These are phyloP conservation scores for Ruellia speciosa DNA, from an alignment of 305 asterid species.

Conservation along the genomic window DNA sequence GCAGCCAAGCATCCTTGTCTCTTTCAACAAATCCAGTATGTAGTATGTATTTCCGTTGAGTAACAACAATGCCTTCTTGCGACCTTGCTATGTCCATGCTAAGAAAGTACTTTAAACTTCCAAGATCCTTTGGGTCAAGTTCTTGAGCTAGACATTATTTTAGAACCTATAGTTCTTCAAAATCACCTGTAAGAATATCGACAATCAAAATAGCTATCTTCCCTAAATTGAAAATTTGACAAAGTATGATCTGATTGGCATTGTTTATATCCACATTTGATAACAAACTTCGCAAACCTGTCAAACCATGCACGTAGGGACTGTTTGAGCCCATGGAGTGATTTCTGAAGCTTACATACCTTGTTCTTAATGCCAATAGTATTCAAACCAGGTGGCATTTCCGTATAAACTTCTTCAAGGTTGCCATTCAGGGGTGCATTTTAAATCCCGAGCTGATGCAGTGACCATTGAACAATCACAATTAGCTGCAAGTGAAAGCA, in stretches of 20 bases:
- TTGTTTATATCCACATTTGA: not conserved
- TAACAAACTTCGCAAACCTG: not conserved
- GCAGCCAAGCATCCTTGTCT: not conserved
- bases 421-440: not conserved
- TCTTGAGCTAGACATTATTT: too few species aligned
- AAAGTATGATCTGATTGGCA: slow-evolving; percentile 8
- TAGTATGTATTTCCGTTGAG: not conserved
- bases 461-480: not conserved
- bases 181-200: not conserved
- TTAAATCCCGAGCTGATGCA: too few species aligned
- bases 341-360: not conserved
- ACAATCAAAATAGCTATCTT: not conserved
- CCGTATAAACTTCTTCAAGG: not conserved
- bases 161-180: too few species aligned
- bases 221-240: not conserved
- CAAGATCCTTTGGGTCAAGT: not conserved
- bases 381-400: not conserved
- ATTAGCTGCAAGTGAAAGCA: slow-evolving; percentile 1
- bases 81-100: not conserved
- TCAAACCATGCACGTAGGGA: slow-evolving; percentile 1
- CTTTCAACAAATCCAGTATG: not conserved
- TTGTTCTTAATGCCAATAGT: not conserved
- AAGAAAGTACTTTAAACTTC: not conserved
- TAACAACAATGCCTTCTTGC: not conserved
- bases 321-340: slow-evolving; percentile 7